Base-by-base conservation (phyloP, 352 stramenopile species). In the Phytophthora kernoviae region DNA sequence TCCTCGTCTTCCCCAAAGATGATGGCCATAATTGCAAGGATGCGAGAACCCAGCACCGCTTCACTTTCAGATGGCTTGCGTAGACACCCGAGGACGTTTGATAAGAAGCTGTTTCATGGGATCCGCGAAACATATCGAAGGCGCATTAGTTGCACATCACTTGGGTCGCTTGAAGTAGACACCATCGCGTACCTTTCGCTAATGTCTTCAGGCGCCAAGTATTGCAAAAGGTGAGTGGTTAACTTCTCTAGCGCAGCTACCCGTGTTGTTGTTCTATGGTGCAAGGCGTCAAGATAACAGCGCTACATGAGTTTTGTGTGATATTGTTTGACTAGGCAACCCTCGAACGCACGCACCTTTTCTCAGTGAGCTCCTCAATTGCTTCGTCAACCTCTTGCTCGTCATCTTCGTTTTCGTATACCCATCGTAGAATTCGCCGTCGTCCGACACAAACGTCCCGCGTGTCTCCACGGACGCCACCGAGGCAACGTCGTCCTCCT, bases 1-100 rank as follows among this genome's bases (percentile, higher is more conserved):
- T 96, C 85, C 43, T 94, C 77, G 17, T 93, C 77, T 0, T 61
- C 58, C 21, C 87, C 87, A 46, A 91, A 79, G 56, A 94, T 92
- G 30, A 94, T 72, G 34, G 73, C 81, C 59, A 94, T 72, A 26
- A 92, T 75, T 0, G 77, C 75, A 15, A 94, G 63, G n/a, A 94
- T 84, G 22, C 84, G 86, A 12, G 83, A 71, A 2, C 82, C 81
- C 22, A 87, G 39, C 15, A 90, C 51, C 0, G 79, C 84, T 63
- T 96, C 87, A 3, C 70, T 68, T 58, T 93, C 79, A 6, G 85
- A 86, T 7, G 87, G 85, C 37, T 85, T 79, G 40, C 86, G 82
- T 21, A 94, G 55, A 37, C 79, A 91, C 9, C 67, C 44, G 1
- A 94, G 56, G 22, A 93, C 79, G 42, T 88, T 93, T 37, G 60